Evolutionary conservation across 2,329 filamentous ascomycete species (phyloP).

Genomic region (Aspergillus niger): DNA sequence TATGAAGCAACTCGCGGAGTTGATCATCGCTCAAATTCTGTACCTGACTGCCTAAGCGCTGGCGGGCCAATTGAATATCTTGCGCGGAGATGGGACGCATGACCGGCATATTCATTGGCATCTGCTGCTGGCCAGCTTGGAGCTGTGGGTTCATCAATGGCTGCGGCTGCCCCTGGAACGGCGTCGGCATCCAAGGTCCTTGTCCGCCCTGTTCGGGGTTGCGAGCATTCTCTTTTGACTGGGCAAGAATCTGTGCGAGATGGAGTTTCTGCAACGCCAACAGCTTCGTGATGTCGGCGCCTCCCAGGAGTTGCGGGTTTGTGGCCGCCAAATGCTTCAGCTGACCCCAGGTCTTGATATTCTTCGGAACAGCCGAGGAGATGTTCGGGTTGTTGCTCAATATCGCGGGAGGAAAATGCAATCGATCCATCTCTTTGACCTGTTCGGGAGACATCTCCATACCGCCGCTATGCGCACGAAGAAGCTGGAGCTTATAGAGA

Average conservation of each 20-base stretch:
- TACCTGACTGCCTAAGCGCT: conserved; percentile 37
- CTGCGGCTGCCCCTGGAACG: conserved; percentile 31
- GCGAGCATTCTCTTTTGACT: conserved; percentile 28
- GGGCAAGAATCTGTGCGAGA: conserved; percentile 42
- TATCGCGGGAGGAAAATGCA: conserved; percentile 41
- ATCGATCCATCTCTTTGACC: conserved; percentile 46
- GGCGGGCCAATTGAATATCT: conserved; percentile 41
- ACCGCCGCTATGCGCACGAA: conserved; percentile 35
- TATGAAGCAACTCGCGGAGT: conserved; percentile 39
- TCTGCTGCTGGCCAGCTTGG: conserved; percentile 31
- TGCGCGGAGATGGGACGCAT: conserved; percentile 39
- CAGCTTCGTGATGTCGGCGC: conserved; percentile 45
- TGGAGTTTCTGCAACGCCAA: conserved; percentile 47
- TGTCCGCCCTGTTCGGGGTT: conserved; percentile 29
- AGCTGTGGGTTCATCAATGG: conserved; percentile 34
- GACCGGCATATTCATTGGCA: conserved; percentile 29
- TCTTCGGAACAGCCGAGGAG: conserved; percentile 47
- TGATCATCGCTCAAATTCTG: conserved; percentile 46
- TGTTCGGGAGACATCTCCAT: conserved; percentile 45
- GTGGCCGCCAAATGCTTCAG: conserved; percentile 56
- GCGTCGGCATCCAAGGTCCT: conserved; percentile 23
- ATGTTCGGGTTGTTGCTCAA: conserved; percentile 35
- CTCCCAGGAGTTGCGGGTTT: conserved; percentile 48
- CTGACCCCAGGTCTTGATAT: conserved; percentile 58
- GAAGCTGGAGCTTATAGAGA: conserved; percentile 33